A percentile compares a stretch with the other conserved stretches of the same genome.
These are phyloP conservation scores for Drechslerella coelobrocha DNA, from an alignment of 2,329 filamentous ascomycete genomes.

Conservation along the genomic window DNA sequence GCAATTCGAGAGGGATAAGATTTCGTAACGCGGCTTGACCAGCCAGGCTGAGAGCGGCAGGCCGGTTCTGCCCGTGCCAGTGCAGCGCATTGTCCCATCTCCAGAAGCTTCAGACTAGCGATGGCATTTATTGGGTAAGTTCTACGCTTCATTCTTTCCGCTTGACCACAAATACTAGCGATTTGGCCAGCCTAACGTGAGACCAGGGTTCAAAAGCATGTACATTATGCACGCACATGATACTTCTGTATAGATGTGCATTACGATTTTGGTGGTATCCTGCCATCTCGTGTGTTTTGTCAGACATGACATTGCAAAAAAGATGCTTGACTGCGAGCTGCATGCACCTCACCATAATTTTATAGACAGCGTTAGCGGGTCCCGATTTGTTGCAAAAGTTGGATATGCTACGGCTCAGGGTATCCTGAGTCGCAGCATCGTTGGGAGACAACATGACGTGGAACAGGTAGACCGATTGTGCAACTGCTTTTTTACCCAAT, in stretches of 20 bases:
- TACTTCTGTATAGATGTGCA: not conserved
- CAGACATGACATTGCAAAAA: not conserved
- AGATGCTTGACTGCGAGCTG: not conserved
- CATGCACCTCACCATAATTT: not conserved
- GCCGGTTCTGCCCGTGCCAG: constrained; percentile 24
- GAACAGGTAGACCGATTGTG: constrained; percentile 27
- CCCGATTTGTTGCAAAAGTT: not conserved
- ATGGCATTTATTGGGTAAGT: constrained; percentile 39
- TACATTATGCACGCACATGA: not conserved
- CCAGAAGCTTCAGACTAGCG: constrained; percentile 31
- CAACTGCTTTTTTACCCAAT: not conserved
- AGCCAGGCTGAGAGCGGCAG: constrained; percentile 27
- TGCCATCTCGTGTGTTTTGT: not conserved
- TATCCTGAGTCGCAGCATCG: constrained; percentile 14
- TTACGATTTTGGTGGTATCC: not conserved
- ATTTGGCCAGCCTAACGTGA: too few relatives aligned
- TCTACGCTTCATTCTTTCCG: not conserved
- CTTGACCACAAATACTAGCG: not conserved
- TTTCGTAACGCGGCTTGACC: constrained; percentile 27
- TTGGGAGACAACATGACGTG: constrained; percentile 16
- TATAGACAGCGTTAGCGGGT: not conserved
- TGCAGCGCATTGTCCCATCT: constrained; percentile 42
- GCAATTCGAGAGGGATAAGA: constrained; percentile 15
- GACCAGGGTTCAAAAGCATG: too few relatives aligned
- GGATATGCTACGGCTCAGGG: not conserved